Percentiles rank a stretch among this genome's conserved stretches.
Conservation (phyloP, 176 grass and related monocot genomes). For the Typha latifolia region DNA sequence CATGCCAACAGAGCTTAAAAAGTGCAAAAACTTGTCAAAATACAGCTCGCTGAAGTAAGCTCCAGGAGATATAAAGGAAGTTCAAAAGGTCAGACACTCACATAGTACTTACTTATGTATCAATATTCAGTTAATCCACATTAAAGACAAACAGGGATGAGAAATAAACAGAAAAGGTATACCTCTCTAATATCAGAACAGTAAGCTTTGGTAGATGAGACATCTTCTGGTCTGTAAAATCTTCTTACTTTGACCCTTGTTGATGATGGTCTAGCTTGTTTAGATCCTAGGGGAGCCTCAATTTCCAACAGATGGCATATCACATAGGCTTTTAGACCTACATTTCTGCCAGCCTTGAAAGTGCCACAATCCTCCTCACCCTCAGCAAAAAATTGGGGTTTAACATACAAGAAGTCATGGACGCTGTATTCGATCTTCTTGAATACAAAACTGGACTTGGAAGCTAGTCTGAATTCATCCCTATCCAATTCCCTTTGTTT, state of each 20-base stretch:
- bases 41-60: too few relatives aligned
- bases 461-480: conserved; percentile 54
- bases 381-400: conserved; percentile 62
- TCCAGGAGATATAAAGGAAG: too few relatives aligned
- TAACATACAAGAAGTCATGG: conserved; percentile 71
- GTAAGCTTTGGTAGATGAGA: conserved; percentile 81
- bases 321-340: conserved; percentile 78
- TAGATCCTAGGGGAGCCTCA: conserved; percentile 34
- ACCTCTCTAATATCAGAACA: conserved; percentile 95
- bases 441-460: conserved; percentile 61
- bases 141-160: too few relatives aligned
- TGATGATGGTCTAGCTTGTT: conserved; percentile 38
- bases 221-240: conserved; percentile 94
- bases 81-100: too few relatives aligned
- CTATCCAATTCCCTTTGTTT: conserved; percentile 37
- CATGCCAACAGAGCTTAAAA: conserved; percentile 28
- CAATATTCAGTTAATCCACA: too few relatives aligned
- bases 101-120: too few relatives aligned
- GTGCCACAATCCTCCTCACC: conserved; percentile 51
- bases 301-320: conserved; percentile 77
- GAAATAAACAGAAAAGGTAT: background rate
- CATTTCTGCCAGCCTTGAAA: conserved; percentile 80
- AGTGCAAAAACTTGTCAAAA: background rate
- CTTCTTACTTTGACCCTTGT: conserved; percentile 69
- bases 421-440: conserved; percentile 49